Evolutionary conservation across 352 stramenopile genomes (phyloP).

Genomic region (Phytophthora pini): DNA sequence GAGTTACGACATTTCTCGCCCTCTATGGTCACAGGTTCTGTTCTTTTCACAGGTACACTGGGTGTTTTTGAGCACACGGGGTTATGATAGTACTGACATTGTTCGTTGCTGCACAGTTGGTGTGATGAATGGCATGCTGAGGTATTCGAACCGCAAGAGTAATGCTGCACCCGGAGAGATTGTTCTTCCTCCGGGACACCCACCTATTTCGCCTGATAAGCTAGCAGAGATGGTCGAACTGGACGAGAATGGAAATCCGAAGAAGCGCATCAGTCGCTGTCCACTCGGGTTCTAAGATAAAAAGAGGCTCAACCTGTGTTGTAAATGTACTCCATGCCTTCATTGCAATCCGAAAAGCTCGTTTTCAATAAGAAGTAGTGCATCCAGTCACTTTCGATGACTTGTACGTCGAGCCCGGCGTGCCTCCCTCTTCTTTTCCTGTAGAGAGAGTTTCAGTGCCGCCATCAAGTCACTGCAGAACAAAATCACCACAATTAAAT

Average conservation of each 20-base stretch:
- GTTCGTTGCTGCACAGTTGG: conserved; percentile 32
- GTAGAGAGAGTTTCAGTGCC: conserved; percentile 60
- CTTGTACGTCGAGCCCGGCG: conserved; percentile 48
- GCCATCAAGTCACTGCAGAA: conserved; percentile 58
- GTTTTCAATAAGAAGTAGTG: neutral
- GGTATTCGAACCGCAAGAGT: conserved; percentile 45
- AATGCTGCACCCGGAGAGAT: conserved; percentile 40
- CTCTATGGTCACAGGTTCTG: conserved; percentile 66
- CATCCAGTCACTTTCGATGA: conserved; percentile 39
- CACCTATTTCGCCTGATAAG: conserved; percentile 41
- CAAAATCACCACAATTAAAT: neutral
- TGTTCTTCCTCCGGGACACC: conserved; percentile 43
- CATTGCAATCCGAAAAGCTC: neutral
- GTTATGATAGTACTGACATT: conserved; percentile 3
- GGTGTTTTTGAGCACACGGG: neutral
- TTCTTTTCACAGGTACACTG: conserved; percentile 54
- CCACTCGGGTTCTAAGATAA: conserved; percentile 57
- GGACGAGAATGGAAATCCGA: conserved; percentile 50
- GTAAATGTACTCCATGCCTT: neutral
- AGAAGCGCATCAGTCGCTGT: conserved; percentile 66
- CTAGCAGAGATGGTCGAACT: conserved; percentile 49
- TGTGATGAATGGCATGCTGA: conserved; percentile 51
- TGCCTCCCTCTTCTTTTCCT: conserved; percentile 74
- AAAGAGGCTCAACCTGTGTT: neutral
- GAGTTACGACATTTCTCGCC: conserved; percentile 74